These are phyloP conservation scores for Erodium trifolium DNA, from an alignment of 441 rosid species.

Conservation along the genomic window DNA sequence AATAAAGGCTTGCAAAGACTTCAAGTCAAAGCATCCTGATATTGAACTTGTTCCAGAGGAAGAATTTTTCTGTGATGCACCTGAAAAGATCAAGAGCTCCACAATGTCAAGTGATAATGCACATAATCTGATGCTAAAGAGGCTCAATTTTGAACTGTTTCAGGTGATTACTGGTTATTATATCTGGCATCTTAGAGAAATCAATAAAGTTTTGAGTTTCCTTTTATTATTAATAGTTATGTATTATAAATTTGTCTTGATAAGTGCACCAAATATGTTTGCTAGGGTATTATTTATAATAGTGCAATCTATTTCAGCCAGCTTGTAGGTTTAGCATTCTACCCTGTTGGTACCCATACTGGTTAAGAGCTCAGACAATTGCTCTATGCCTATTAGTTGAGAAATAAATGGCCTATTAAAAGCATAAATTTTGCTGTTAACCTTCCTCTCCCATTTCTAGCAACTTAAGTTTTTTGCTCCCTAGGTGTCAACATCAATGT, in stretches of 20 bases:
- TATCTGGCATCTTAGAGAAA: not conserved
- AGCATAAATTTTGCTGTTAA: not conserved
- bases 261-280: not conserved
- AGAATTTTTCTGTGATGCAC: constrained; percentile 62
- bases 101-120: constrained; percentile 40
- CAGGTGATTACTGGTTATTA: constrained; percentile 42
- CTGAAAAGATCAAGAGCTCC: constrained; percentile 54
- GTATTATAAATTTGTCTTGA: not conserved
- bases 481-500: no score
- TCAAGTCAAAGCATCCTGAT: constrained; percentile 68
- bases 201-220: not conserved
- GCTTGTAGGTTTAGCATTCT: not conserved
- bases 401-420: not conserved
- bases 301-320: not conserved
- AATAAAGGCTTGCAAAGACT: constrained; percentile 67
- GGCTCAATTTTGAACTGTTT: constrained; percentile 76
- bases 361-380: not conserved
- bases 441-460: not conserved
- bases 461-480: no score
- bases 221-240: not conserved
- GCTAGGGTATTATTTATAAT: not conserved
- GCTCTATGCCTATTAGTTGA: not conserved
- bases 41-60: constrained; percentile 79
- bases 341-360: not conserved
- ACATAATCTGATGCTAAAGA: constrained; percentile 75